These are phyloP conservation scores for Kernera saxatilis DNA, from an alignment of 345 rosid species.

Conservation along the genomic window DNA sequence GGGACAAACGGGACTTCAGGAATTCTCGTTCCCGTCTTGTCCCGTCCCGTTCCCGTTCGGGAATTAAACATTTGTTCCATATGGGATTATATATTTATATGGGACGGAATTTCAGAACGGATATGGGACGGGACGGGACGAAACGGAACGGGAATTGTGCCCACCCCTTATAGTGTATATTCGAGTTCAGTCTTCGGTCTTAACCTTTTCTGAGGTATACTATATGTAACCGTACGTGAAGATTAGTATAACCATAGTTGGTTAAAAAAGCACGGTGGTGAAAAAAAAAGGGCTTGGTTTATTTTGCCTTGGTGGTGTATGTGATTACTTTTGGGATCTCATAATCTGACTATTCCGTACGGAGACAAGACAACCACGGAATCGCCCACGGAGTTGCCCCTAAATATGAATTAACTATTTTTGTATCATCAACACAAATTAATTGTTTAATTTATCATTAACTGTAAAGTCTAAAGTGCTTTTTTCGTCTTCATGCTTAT, in stretches of 20 bases:
- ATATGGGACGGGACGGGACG: too few species aligned
- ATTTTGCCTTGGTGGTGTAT: neutral
- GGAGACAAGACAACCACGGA: neutral
- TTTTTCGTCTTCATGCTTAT: slow-evolving; percentile 1
- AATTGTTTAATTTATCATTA: neutral
- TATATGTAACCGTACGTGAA: neutral
- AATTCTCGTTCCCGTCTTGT: too few species aligned
- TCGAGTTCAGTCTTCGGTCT: neutral
- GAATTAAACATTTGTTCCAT: too few species aligned
- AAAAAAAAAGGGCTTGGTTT: neutral
- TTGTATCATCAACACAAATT: neutral
- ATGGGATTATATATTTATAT: too few species aligned
- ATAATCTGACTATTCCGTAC: neutral
- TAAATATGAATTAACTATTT: neutral
- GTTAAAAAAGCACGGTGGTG: neutral
- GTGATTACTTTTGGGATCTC: neutral
- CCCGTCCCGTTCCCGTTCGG: too few species aligned
- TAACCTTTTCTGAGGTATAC: neutral
- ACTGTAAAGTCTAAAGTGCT: slow-evolving; percentile 10
- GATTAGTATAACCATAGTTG: neutral
- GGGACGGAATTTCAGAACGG: too few species aligned
- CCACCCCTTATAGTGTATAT: too few species aligned
- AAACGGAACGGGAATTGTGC: too few species aligned
- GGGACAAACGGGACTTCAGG: too few species aligned
- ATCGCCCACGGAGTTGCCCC: neutral